phyloP scores from a whole-genome alignment of 805 yeast genomes.

The Kuraishia hungarica region DNA sequence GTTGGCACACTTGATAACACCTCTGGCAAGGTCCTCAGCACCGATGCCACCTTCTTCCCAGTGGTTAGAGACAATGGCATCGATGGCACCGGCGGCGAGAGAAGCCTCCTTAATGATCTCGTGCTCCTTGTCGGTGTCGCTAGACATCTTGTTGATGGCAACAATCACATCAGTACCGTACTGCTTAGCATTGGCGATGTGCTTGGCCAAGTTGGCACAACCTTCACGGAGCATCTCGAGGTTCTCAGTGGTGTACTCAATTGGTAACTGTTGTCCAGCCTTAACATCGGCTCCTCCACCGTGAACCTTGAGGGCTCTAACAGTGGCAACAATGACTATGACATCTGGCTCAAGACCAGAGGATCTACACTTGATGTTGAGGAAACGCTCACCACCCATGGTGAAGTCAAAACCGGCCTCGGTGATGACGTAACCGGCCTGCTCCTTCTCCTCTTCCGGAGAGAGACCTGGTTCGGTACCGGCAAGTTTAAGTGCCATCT shows the following conservation, averaged over 20 bases:
- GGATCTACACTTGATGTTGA: conserved; percentile 74
- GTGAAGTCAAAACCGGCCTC: conserved; percentile 90
- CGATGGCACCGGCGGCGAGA: conserved; percentile 68
- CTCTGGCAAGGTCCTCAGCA: conserved; percentile 64
- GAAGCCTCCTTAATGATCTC: conserved; percentile 61
- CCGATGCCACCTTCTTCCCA: conserved; percentile 87
- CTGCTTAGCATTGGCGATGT: conserved; percentile 60
- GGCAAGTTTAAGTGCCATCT: conserved; percentile 72
- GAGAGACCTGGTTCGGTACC: conserved; percentile 41
- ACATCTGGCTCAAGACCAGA: conserved; percentile 75
- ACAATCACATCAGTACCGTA: conserved; percentile 77
- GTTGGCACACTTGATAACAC: conserved; percentile 54
- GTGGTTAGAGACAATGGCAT: conserved; percentile 75
- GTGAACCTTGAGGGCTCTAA: conserved; percentile 76
- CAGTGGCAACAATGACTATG: conserved; percentile 76
- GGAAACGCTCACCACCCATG: conserved; percentile 86
- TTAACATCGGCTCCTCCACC: conserved; percentile 88
- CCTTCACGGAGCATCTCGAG: conserved; percentile 62
- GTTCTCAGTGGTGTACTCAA: conserved; percentile 65
- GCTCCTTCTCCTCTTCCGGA: conserved; percentile 30
- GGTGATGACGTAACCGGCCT: conserved; percentile 64
- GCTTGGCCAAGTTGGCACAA: conserved; percentile 69
- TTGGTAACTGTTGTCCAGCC: conserved; percentile 74
- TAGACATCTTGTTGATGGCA: conserved; percentile 72
- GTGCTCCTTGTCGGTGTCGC: conserved; percentile 64